Percentiles rank a stretch among this genome's conserved stretches.
These are phyloP conservation scores for Boletus coccyginus DNA, from an alignment of 768 basidiomycete genomes.

Conservation along the genomic window DNA sequence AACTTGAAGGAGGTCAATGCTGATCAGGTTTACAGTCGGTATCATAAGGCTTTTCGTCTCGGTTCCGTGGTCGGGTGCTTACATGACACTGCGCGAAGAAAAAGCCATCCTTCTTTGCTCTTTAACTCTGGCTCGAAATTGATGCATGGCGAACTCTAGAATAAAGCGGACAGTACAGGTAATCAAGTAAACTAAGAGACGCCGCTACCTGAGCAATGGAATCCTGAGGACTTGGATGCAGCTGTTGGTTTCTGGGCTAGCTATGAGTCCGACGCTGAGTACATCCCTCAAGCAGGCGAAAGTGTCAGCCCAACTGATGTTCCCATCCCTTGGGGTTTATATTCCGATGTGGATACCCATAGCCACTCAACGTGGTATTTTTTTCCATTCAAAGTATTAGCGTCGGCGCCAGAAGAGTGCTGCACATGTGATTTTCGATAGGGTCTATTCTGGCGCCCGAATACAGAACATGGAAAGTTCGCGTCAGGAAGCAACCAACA, in stretches of 20 bases:
- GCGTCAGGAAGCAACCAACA: neutral
- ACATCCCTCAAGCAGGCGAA: too few relatives aligned
- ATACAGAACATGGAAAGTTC: neutral
- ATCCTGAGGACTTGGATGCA: neutral
- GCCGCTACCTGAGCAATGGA: too few relatives aligned
- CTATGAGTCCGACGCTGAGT: neutral
- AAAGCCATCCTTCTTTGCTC: neutral
- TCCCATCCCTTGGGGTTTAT: neutral
- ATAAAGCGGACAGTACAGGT: neutral
- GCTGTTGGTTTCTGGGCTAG: neutral
- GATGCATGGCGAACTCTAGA: neutral
- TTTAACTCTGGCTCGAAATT: neutral
- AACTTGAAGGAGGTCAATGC: neutral
- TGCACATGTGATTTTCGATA: neutral
- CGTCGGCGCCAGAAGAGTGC: neutral
- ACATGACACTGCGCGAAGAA: slow-evolving; percentile 35
- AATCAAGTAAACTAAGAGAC: neutral
- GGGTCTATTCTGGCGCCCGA: neutral
- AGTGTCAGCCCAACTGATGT: neutral
- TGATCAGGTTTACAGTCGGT: neutral
- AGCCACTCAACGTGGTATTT: neutral
- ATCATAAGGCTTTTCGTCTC: slow-evolving; percentile 35
- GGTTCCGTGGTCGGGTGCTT: slow-evolving; percentile 32
- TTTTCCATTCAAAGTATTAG: neutral
- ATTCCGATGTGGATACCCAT: neutral